Evolutionary conservation across 2,329 filamentous ascomycete genomes (phyloP).

Genomic region (Cordyceps cateniannulata): DNA sequence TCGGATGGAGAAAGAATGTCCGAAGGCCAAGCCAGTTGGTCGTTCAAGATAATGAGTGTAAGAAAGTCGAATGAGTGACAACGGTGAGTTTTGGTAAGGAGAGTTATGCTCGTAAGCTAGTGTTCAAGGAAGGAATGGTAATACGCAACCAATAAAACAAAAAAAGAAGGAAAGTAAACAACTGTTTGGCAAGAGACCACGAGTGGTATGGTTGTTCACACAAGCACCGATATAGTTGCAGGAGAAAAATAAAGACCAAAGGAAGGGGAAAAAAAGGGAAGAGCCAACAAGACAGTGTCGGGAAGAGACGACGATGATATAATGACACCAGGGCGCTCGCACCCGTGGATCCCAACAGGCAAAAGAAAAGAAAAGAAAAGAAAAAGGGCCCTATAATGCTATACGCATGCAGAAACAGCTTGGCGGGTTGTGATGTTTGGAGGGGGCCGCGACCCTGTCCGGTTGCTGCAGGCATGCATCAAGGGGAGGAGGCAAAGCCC

Average conservation of each 20-base stretch:
- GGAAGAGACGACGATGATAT: conserved; percentile 9
- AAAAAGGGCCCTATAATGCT: background rate
- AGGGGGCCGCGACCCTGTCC: conserved; percentile 6
- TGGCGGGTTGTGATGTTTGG: conserved; percentile 12
- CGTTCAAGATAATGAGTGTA: conserved; percentile 23
- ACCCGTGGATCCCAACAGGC: background rate
- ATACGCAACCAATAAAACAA: conserved; percentile 4
- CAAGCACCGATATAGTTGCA: background rate
- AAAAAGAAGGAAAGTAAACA: background rate
- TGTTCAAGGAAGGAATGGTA: conserved; percentile 21
- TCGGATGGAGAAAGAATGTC: conserved; percentile 45
- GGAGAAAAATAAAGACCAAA: conserved; percentile 1
- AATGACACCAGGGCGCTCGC: background rate
- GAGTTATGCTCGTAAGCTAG: conserved; percentile 6
- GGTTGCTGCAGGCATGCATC: conserved; percentile 1
- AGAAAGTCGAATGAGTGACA: conserved; percentile 34
- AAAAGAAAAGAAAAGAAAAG: too few relatives aligned
- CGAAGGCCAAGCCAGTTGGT: conserved; percentile 53
- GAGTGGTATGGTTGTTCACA: background rate
- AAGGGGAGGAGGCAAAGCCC: background rate
- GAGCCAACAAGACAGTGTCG: background rate
- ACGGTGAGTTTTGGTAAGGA: conserved; percentile 23
- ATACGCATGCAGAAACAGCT: conserved; percentile 10
- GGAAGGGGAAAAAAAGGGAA: background rate
- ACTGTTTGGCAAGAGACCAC: conserved; percentile 6